These are phyloP conservation scores for Secale cereale DNA, from an alignment of 176 grass and related monocot genomes.

Conservation along the genomic window DNA sequence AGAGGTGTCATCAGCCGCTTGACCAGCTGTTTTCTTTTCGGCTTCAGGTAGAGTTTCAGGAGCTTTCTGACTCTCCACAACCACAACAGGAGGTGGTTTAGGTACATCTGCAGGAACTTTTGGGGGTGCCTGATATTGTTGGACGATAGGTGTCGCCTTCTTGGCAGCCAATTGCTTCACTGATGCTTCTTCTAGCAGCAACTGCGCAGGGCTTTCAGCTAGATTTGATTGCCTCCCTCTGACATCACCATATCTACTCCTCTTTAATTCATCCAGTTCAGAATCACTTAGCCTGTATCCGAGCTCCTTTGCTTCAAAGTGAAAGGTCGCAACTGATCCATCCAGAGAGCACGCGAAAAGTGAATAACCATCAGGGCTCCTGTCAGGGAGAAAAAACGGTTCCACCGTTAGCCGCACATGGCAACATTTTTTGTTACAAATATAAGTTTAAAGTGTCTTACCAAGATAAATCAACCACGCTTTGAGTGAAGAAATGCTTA, in stretches of 20 bases:
- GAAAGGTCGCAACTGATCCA: constrained; percentile 81
- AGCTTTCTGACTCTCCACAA: constrained; percentile 53
- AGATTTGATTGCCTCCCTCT: constrained; percentile 94
- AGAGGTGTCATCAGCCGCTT: constrained; percentile 45
- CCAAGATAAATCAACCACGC: constrained; percentile 99
- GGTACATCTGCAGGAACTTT: constrained; percentile 47
- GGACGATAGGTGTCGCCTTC: constrained; percentile 40
- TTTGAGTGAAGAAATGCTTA: constrained; percentile 97
- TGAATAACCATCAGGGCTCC: constrained; percentile 98
- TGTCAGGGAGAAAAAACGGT: constrained; percentile 35
- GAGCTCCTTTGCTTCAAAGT: constrained; percentile 96
- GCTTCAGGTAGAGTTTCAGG: constrained; percentile 52
- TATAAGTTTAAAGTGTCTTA: constrained; percentile 27
- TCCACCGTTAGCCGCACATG: constrained; percentile 13
- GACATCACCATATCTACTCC: constrained; percentile 90
- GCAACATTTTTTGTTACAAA: background rate
- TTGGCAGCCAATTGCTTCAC: constrained; percentile 63
- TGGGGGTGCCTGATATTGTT: constrained; percentile 51
- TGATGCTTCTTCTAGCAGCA: constrained; percentile 81
- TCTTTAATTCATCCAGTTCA: constrained; percentile 95
- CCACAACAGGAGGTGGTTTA: constrained; percentile 34
- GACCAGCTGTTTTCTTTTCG: constrained; percentile 49
- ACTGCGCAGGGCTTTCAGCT: constrained; percentile 79
- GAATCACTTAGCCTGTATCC: constrained; percentile 79
- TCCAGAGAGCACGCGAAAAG: constrained; percentile 97